A percentile compares a stretch with the other conserved stretches of the same genome.
phyloP scores from a whole-genome alignment of 495 filamentous ascomycete species.

The Trichocladium uniseriatum region DNA sequence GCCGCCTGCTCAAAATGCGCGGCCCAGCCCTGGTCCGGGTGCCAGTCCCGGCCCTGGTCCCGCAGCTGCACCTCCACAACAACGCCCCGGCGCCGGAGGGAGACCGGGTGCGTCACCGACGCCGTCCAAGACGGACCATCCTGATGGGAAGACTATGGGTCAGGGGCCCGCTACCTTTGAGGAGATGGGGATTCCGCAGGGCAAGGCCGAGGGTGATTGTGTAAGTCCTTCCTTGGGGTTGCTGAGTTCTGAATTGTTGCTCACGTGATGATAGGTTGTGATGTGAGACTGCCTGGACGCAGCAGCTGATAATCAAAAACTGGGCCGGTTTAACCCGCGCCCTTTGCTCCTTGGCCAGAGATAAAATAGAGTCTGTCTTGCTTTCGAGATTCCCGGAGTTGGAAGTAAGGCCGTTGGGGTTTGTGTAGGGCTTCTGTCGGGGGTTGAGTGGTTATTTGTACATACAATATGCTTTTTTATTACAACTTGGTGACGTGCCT shows the following conservation, averaged over 20 bases:
- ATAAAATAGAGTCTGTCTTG: no score
- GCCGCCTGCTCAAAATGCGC: constrained; percentile 18
- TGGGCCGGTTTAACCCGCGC: neutral
- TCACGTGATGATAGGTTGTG: constrained; percentile 14
- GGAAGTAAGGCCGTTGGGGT: no score
- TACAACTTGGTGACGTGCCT: no score
- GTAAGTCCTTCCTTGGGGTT: constrained; percentile 55
- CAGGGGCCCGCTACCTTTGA: constrained; percentile 95
- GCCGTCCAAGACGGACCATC: constrained; percentile 7
- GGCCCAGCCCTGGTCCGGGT: constrained; percentile 4
- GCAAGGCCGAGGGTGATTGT: constrained; percentile 76
- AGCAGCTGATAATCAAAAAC: neutral
- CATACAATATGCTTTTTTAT: no score
- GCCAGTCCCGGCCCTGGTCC: constrained; percentile 14
- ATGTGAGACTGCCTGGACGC: constrained; percentile 15
- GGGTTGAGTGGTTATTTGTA: no score
- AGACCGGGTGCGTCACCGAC: neutral
- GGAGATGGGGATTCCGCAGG: constrained; percentile 87
- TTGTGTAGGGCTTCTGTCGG: no score
- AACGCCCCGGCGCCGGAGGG: constrained; percentile 14
- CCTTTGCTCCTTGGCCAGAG: no score
- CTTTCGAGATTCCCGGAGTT: no score
- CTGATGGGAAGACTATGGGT: constrained; percentile 44
- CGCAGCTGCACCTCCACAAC: no score
- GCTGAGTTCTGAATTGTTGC: neutral